phyloP scores from a whole-genome alignment of 345 rosid genomes.

The Salix caprea region DNA sequence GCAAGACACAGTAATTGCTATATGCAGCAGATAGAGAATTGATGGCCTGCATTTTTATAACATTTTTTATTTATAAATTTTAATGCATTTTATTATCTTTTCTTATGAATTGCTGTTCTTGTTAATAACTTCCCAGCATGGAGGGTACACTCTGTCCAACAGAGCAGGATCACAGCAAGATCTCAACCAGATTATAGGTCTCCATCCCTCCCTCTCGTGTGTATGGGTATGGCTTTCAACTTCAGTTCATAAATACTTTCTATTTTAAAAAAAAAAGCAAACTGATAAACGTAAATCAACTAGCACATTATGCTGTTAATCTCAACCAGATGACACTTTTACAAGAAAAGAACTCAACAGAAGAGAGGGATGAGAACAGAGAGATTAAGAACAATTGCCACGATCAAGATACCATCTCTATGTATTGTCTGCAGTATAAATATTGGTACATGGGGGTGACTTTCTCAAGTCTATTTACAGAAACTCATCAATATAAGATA shows the following conservation, averaged over 20 bases:
- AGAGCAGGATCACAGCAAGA: conserved; percentile 35
- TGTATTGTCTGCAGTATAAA: too few species aligned
- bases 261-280: too few species aligned
- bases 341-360: too few species aligned
- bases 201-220: conserved; percentile 14
- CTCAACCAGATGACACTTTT: not conserved
- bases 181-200: conserved; percentile 84
- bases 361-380: too few species aligned
- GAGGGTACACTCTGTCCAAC: conserved; percentile 44
- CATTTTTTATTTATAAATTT: not conserved
- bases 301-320: not conserved
- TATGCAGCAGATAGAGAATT: not conserved
- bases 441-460: too few species aligned
- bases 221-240: not conserved
- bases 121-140: conserved; percentile 51
- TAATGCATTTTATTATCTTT: not conserved
- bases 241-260: not conserved
- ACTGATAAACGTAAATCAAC: not conserved
- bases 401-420: too few species aligned
- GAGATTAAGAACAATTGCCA: too few species aligned
- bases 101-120: not conserved
- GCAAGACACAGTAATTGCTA: not conserved
- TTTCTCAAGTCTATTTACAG: too few species aligned
- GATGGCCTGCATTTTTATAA: not conserved
- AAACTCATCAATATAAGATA: too few species aligned